Conservation (phyloP, 2,329 filamentous ascomycete genomes). For the Tolypocladium ovalisporum region DNA sequence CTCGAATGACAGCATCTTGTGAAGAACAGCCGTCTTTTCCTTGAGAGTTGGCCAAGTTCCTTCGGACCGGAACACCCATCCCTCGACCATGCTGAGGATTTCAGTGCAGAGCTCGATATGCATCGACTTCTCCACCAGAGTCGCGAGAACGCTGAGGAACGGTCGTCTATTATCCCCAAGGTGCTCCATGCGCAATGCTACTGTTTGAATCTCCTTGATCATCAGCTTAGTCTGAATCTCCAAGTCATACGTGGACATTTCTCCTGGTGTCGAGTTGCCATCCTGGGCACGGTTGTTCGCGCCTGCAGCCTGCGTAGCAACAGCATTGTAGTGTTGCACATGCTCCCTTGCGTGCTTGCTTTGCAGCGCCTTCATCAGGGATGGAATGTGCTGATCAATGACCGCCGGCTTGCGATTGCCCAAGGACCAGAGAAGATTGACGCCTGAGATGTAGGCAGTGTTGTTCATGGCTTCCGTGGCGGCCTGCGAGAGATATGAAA, state of each 20-base stretch:
- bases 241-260: constrained; percentile 65
- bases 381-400: constrained; percentile 79
- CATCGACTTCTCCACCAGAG: constrained; percentile 87
- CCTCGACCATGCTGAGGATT: constrained; percentile 86
- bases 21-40: constrained; percentile 96
- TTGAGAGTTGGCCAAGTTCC: constrained; percentile 96
- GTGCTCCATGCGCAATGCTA: constrained; percentile 83
- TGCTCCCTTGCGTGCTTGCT: constrained; percentile 89
- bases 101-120: constrained; percentile 82
- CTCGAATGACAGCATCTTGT: constrained; percentile 97
- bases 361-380: constrained; percentile 88
- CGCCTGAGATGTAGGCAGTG: constrained; percentile 71
- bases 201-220: constrained; percentile 89
- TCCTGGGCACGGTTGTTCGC: constrained; percentile 36
- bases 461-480: constrained; percentile 80
- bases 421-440: constrained; percentile 90
- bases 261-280: constrained; percentile 37
- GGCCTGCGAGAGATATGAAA: constrained; percentile 72
- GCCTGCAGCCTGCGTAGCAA: constrained; percentile 38
- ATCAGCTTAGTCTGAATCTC: constrained; percentile 87
- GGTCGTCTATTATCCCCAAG: constrained; percentile 84
- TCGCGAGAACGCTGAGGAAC: constrained; percentile 89
- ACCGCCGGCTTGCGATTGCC: constrained; percentile 74
- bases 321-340: constrained; percentile 60
- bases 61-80: constrained; percentile 91